Evolutionary conservation across 306 rosid species (phyloP).

Genomic region (Prunus salicina): DNA sequence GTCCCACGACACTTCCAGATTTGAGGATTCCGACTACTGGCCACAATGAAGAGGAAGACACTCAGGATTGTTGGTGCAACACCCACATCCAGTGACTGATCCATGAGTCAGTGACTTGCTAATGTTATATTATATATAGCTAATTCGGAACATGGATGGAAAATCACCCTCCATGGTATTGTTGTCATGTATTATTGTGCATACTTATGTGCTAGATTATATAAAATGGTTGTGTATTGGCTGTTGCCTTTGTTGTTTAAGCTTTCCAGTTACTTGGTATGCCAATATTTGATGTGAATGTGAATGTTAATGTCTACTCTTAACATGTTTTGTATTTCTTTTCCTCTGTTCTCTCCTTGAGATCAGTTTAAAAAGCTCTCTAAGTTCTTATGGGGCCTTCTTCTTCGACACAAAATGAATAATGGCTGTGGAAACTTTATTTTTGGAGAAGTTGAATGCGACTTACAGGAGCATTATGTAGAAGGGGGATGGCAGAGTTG

Average conservation of each 20-base stretch:
- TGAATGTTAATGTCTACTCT: not conserved
- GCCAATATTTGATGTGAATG: conserved; percentile 18
- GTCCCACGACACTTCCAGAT: conserved; percentile 38
- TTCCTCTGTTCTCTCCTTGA: too few species aligned
- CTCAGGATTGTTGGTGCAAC: conserved; percentile 35
- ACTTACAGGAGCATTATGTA: not conserved
- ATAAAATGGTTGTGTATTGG: conserved; percentile 42
- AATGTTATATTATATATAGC: conserved; percentile 52
- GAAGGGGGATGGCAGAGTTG: not conserved
- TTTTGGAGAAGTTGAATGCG: not conserved
- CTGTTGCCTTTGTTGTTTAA: conserved; percentile 27
- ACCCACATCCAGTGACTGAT: conserved; percentile 37
- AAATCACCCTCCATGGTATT: conserved; percentile 54
- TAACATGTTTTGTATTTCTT: not conserved
- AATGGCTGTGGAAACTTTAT: not conserved
- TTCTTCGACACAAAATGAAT: not conserved
- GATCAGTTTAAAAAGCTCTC: too few species aligned
- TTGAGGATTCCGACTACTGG: conserved; percentile 39
- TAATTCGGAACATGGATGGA: conserved; percentile 61
- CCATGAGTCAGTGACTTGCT: conserved; percentile 46
- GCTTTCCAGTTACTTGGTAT: not conserved
- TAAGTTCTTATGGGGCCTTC: not conserved
- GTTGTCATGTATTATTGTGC: conserved; percentile 50
- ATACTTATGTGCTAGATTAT: conserved; percentile 44
- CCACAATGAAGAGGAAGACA: conserved; percentile 48